Evolutionary conservation across 2,329 filamentous ascomycete genomes (phyloP), one percentile per base, ranked within the genome.

Genomic region (Aureobasidium sp.): DNA sequence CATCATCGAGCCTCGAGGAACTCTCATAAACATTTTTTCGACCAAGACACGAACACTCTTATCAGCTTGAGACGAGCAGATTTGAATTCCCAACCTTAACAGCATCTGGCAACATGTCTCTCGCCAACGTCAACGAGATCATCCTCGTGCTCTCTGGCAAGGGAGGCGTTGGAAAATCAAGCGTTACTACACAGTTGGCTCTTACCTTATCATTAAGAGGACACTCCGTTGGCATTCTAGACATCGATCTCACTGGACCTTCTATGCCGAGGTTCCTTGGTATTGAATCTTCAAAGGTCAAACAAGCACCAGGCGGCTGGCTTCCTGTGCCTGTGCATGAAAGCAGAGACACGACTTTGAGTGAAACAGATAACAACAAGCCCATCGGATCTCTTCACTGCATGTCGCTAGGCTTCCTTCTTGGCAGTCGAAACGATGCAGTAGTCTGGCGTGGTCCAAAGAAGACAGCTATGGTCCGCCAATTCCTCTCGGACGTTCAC

Each of bases 361-460:
- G n/a, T 42, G 39, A 65, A 39, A 29, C 64, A 22, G 47, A 63
- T 4, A 64, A 64, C 57, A 51, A 65, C 48, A 62, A 67, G 66
- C 17, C 41, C 67, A 56, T 49, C 27, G 89, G 89, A 1, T 79
- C 86, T 37, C 79, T 93, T 11, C 83, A 85, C 64, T 94, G 91
- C 74, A 97, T 97, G 89, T 96, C 91, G 61, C 81, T 99, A 1
- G 94, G 92, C 2, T 97, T 99, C 70, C 82, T 99, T 7, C 82
- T 99, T 6, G 86, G 87, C 3, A 84, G 86, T 64, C 82, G 93
- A 68, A 90, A 89, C 65, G 91, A 97, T 69, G 93, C 94, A 0
- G 92, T 99, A 0, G 94, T 99, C 42, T 99, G 94, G 94, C 85
- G 94, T 59, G 94, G 94, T 0, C 94, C 94, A 2, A 99, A 99